Evolutionary conservation across 768 basidiomycete genomes (phyloP), one percentile per base, ranked within the genome.

Genomic region (Amanita molliuscula): DNA sequence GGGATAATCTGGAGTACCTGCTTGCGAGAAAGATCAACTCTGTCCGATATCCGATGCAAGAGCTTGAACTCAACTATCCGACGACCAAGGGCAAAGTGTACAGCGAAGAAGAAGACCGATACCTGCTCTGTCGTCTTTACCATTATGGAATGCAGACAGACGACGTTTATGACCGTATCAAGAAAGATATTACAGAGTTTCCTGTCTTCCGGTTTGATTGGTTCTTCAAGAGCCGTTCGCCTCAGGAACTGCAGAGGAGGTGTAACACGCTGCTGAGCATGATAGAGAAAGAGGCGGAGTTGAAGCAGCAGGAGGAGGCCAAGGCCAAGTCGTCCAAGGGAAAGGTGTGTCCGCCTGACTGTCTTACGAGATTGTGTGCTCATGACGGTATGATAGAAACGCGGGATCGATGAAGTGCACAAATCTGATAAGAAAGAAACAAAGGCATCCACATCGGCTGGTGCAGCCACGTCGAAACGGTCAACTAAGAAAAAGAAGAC

Each of bases 171-270:
- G 95, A 99, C 60, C 70, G 84, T 47, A 96, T 98, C 68, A 96
- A 95, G 77, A 81, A 84, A 65, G 95, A 98, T 65, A 92, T 98
- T 55, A 84, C 82, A 13, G 94, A 98, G 67, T 97, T 93, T 67
- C 94, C 95, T 1, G 87, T 94, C 11, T 99, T 97, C 71, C 75
- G 94, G 18, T 98, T 98, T 59, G 93, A 97, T 61, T 97, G 93
- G 95, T 97, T 96, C 71, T 86, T 93, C 75, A 94, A 95, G 73
- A 91, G 89, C 55, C 71, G 95, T 48, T 89, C 87, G 9, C 82
- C 90, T 2, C 83, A 89, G 59, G 95, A 98, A 67, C 67, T 98
- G 50, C 81, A 84, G 59, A 71, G 95, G 55, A 70, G 95, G 48
- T 96, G 92, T 59, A 84, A 84, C 57, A 96, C 95, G 2, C 62